phyloP scores from a whole-genome alignment of 768 basidiomycete species.

The Gloeostereum incarnatum region DNA sequence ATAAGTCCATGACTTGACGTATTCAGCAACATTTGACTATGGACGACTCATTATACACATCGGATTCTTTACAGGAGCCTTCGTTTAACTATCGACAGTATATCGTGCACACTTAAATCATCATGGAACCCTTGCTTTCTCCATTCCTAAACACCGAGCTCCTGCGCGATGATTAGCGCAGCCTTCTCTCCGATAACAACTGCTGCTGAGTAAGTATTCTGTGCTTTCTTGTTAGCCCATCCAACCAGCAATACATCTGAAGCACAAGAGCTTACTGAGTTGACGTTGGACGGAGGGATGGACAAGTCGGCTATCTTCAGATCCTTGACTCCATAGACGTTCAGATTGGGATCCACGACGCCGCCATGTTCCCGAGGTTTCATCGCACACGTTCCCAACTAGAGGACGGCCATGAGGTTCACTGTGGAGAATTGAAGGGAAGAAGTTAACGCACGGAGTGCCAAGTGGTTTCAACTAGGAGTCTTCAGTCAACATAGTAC shows the following conservation, averaged over 20 bases:
- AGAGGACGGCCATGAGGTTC: not conserved
- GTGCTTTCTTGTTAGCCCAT: not conserved
- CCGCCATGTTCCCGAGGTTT: slow-evolving; percentile 31
- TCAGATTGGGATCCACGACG: slow-evolving; percentile 33
- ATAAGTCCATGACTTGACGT: too few species aligned
- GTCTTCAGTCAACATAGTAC: not conserved
- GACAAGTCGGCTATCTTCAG: slow-evolving; percentile 37
- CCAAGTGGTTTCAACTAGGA: slow-evolving; percentile 12
- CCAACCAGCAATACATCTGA: not conserved
- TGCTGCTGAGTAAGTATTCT: slow-evolving; percentile 35
- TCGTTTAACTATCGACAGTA: too few species aligned
- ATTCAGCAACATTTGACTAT: too few species aligned
- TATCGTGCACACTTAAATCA: too few species aligned
- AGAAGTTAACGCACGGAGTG: slow-evolving; percentile 14
- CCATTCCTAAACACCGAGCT: slow-evolving; percentile 24
- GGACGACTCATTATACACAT: too few species aligned
- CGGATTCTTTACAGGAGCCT: too few species aligned
- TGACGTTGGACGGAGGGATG: slow-evolving; percentile 27
- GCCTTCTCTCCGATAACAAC: slow-evolving; percentile 38
- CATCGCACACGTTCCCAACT: slow-evolving; percentile 45
- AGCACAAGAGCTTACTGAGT: slow-evolving; percentile 14
- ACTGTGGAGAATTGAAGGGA: not conserved
- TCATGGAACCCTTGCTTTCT: too few species aligned
- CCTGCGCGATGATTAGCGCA: slow-evolving; percentile 29
- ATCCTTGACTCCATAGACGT: slow-evolving; percentile 33